Evolutionary conservation across 345 rosid genomes (phyloP).

Genomic region (Populus tremula): DNA sequence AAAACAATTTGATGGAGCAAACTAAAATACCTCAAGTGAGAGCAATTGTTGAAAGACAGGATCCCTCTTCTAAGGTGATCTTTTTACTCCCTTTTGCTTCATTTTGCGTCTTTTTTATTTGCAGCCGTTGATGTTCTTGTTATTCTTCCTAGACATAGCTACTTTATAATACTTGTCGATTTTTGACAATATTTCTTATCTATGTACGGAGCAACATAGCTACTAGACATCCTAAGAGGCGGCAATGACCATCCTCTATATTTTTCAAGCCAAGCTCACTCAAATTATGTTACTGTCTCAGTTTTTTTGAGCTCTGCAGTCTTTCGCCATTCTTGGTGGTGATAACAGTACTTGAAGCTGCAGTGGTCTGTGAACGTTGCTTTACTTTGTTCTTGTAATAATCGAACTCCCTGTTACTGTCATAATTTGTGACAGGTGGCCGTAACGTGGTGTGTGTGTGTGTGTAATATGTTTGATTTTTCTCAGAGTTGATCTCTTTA

Average conservation of each 20-base stretch:
- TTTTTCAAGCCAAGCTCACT: background rate
- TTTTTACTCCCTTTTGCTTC: background rate
- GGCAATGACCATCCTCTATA: background rate
- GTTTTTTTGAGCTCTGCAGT: background rate
- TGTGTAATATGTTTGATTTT: too few species aligned
- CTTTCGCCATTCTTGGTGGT: background rate
- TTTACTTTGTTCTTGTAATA: background rate
- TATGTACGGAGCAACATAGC: too few species aligned
- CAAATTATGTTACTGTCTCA: background rate
- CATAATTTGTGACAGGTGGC: background rate
- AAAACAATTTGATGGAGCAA: constrained; percentile 19
- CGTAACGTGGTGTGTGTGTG: background rate
- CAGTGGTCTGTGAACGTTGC: background rate
- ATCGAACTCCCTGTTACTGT: background rate
- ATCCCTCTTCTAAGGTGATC: constrained; percentile 39
- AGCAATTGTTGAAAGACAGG: constrained; percentile 28
- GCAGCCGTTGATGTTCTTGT: background rate
- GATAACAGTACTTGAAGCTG: background rate
- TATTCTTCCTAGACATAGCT: background rate
- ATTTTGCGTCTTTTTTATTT: background rate
- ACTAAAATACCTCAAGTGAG: constrained; percentile 30
- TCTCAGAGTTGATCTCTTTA: background rate
- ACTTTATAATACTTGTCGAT: background rate
- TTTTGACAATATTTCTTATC: too few species aligned
- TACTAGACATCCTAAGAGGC: too few species aligned